phyloP scores from a whole-genome alignment of 495 filamentous ascomycete species.

The Penicillium desertorum region DNA sequence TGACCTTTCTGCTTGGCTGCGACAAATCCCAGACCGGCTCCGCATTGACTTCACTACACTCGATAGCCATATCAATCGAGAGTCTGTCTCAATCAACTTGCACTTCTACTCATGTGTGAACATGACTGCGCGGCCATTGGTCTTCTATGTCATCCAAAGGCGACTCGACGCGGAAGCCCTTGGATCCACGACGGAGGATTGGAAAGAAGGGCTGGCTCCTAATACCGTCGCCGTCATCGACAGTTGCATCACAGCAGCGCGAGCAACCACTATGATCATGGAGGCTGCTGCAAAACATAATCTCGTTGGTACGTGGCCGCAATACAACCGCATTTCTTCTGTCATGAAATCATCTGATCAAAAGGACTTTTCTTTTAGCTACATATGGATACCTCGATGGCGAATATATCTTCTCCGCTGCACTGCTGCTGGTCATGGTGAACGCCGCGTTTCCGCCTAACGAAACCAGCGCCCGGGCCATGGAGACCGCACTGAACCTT shows the following conservation, averaged over 20 bases:
- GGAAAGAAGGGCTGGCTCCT: slow-evolving; percentile 42
- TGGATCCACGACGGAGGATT: slow-evolving; percentile 31
- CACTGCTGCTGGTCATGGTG: slow-evolving; percentile 51
- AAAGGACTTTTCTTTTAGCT: slow-evolving; percentile 25
- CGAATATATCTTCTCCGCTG: slow-evolving; percentile 50
- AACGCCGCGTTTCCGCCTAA: slow-evolving; percentile 48
- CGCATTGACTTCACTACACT: slow-evolving; percentile 46
- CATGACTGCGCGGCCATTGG: slow-evolving; percentile 50
- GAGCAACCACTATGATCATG: slow-evolving; percentile 49
- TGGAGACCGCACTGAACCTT: slow-evolving; percentile 44
- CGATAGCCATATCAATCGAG: slow-evolving; percentile 37
- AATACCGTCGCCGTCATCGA: slow-evolving; percentile 49
- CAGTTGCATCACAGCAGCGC: slow-evolving; percentile 47
- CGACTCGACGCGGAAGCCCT: slow-evolving; percentile 34
- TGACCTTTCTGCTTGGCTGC: slow-evolving; percentile 44
- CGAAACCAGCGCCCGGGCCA: slow-evolving; percentile 36
- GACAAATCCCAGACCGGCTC: slow-evolving; percentile 41
- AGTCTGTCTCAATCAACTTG: slow-evolving; percentile 47
- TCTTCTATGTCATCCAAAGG: slow-evolving; percentile 51
- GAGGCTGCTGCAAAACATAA: slow-evolving; percentile 45
- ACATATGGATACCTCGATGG: slow-evolving; percentile 54
- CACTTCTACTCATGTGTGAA: slow-evolving; percentile 55
- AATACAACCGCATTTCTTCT: not conserved
- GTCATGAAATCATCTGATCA: not conserved
- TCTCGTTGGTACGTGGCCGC: slow-evolving; percentile 37